Conservation (phyloP, 2,329 filamentous ascomycete genomes). For the Alternaria gaisen region DNA sequence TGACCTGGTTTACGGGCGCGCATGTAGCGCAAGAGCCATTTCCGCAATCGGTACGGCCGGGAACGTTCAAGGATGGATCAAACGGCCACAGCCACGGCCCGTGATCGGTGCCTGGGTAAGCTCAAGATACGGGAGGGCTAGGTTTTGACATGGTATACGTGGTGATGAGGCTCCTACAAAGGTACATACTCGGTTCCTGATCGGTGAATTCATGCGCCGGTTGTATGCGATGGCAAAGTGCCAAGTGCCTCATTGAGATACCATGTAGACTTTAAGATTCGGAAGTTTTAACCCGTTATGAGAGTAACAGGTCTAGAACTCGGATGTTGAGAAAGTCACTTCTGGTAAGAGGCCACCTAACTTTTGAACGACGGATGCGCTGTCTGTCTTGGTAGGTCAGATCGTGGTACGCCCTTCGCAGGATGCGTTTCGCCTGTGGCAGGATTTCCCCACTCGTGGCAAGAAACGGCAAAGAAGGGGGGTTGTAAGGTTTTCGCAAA, state of each 20-base stretch:
- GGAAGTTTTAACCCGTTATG: not conserved
- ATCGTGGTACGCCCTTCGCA: not conserved
- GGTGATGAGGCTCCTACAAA: not conserved
- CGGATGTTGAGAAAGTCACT: conserved; percentile 1
- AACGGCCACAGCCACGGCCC: conserved; percentile 34
- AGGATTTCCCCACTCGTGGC: not conserved
- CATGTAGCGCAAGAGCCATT: conserved; percentile 12
- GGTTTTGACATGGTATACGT: conserved; percentile 5
- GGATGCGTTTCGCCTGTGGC: not conserved
- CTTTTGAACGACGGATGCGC: not conserved
- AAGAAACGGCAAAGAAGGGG: not conserved
- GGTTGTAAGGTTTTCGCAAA: conserved; percentile 3
- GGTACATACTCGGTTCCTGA: conserved; percentile 11
- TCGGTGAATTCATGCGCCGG: conserved; percentile 14
- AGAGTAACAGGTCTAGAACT: not conserved
- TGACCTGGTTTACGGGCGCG: not conserved
- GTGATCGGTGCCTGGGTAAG: conserved; percentile 21
- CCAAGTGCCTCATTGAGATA: not conserved
- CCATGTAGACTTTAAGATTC: not conserved
- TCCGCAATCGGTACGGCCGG: conserved; percentile 22
- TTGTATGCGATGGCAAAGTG: not conserved
- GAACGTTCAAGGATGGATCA: conserved; percentile 18
- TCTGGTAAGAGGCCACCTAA: not conserved
- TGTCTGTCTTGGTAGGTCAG: not conserved
- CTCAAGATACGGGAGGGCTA: not conserved